Conservation (phyloP, 2,329 filamentous ascomycete genomes). For the Fusarium kyushuense region DNA sequence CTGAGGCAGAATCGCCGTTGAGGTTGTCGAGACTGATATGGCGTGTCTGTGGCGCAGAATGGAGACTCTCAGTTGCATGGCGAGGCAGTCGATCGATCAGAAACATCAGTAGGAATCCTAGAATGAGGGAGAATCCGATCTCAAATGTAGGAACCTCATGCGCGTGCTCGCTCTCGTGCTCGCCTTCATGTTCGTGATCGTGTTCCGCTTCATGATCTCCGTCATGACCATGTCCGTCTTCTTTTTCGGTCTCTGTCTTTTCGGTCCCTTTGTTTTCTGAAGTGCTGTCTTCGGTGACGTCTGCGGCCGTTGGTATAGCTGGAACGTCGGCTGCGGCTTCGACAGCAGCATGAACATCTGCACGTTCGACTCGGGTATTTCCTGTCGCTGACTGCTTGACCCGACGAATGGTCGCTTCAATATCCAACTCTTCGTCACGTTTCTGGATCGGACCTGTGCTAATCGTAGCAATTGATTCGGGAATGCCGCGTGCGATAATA, state of each 20-base stretch:
- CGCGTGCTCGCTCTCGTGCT: conserved; percentile 53
- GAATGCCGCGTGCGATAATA: conserved; percentile 44
- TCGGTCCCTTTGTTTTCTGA: conserved; percentile 21
- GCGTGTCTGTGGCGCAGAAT: conserved; percentile 74
- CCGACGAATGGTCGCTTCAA: conserved; percentile 34
- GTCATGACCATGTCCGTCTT: conserved; percentile 51
- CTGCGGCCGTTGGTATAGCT: conserved; percentile 22
- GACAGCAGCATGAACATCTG: conserved; percentile 29
- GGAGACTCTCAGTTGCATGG: conserved; percentile 74
- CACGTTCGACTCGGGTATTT: conserved; percentile 23
- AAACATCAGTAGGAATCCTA: conserved; percentile 97
- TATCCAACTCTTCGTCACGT: conserved; percentile 19
- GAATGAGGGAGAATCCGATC: conserved; percentile 86
- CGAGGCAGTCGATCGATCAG: conserved; percentile 88
- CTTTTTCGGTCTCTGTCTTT: conserved; percentile 26
- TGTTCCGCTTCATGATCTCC: conserved; percentile 47
- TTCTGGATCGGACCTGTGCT: conserved; percentile 23
- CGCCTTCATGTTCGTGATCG: conserved; percentile 50
- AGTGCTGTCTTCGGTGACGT: conserved; percentile 17
- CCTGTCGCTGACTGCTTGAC: conserved; percentile 15
- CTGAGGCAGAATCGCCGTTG: conserved; percentile 62
- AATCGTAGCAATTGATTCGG: conserved; percentile 41
- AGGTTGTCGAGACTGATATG: conserved; percentile 92
- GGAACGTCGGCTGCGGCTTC: conserved; percentile 34
- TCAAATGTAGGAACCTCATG: conserved; percentile 73